Percentiles rank a stretch among this genome's conserved stretches.
phyloP scores from a whole-genome alignment of 306 rosid species.

The Malus fusca region DNA sequence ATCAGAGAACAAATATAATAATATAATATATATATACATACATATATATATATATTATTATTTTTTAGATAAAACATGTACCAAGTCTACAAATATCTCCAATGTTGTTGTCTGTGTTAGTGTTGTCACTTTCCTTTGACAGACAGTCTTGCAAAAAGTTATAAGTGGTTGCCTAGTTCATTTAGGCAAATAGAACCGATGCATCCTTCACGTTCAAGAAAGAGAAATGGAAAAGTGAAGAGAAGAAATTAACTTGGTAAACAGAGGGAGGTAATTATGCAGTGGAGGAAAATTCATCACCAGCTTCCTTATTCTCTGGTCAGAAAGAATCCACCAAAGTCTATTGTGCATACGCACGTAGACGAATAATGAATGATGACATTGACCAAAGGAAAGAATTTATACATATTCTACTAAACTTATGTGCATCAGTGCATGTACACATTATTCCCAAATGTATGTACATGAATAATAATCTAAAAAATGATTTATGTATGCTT shows the following conservation, averaged over 20 bases:
- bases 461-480: neutral
- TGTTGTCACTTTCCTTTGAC: neutral
- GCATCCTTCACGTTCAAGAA: neutral
- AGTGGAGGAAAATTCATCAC: constrained; percentile 5
- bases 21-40: no score
- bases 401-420: neutral
- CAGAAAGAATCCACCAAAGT: constrained; percentile 34
- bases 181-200: neutral
- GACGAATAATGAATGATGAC: constrained; percentile 32
- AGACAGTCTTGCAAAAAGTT: neutral
- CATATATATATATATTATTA: no score
- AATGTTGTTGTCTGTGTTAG: neutral
- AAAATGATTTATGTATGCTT: no score
- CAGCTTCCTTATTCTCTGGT: constrained; percentile 13
- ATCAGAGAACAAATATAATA: neutral
- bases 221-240: neutral
- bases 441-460: neutral
- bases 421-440: constrained; percentile 14
- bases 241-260: neutral
- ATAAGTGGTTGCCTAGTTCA: neutral
- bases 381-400: constrained; percentile 32
- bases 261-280: neutral
- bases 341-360: constrained; percentile 24
- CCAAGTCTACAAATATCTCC: neutral
- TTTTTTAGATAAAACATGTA: no score